Conservation (phyloP, 805 yeast genomes). For the Yarrowia bubula region DNA sequence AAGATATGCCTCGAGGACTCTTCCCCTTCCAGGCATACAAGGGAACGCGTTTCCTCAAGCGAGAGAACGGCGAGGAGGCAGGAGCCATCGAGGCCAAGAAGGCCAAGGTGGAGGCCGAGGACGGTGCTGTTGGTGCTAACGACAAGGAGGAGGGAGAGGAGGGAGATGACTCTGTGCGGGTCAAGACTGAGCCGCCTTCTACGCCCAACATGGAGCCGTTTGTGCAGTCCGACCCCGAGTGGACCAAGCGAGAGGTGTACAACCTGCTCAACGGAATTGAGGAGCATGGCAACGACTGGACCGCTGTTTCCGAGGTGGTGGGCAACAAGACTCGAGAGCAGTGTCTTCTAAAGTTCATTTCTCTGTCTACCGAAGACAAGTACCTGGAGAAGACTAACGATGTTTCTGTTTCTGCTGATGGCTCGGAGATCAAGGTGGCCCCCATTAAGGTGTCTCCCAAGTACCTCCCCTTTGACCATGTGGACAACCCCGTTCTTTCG, state of each 20-base stretch:
- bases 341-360: slow-evolving; percentile 75
- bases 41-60: slow-evolving; percentile 48
- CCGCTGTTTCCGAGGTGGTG: slow-evolving; percentile 61
- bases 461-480: slow-evolving; percentile 76
- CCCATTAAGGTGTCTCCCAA: slow-evolving; percentile 67
- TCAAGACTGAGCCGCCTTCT: slow-evolving; percentile 28
- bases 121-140: slow-evolving; percentile 34
- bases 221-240: slow-evolving; percentile 43
- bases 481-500: slow-evolving; percentile 91
- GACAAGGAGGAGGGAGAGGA: neutral
- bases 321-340: slow-evolving; percentile 72
- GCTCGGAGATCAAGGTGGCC: slow-evolving; percentile 49
- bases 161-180: slow-evolving; percentile 18
- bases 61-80: neutral
- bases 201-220: slow-evolving; percentile 35
- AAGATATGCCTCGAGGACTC: slow-evolving; percentile 88
- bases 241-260: slow-evolving; percentile 67
- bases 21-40: slow-evolving; percentile 81
- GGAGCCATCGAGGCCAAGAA: neutral
- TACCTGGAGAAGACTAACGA: slow-evolving; percentile 41
- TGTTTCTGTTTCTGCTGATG: slow-evolving; percentile 30
- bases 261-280: slow-evolving; percentile 62
- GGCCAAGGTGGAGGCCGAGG: neutral
- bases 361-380: slow-evolving; percentile 67
- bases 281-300: slow-evolving; percentile 73